Evolutionary conservation across 768 basidiomycete genomes (phyloP).

Genomic region (Russula abietina): DNA sequence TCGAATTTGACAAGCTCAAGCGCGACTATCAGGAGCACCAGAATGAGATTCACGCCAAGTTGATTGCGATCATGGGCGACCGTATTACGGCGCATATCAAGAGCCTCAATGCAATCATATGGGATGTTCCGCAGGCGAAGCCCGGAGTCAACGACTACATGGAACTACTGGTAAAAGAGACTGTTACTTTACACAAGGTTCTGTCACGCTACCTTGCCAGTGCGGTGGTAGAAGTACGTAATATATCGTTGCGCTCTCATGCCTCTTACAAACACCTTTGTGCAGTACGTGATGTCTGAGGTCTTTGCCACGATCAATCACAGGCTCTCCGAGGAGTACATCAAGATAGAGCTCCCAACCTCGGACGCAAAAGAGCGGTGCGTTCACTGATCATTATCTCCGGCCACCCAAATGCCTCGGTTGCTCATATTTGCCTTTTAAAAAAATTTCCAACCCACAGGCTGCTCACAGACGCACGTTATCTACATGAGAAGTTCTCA

Average conservation of each 20-base stretch:
- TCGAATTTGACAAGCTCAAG: constrained; percentile 98
- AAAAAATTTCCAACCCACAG: constrained; percentile 45
- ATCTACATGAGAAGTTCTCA: constrained; percentile 69
- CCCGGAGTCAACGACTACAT: constrained; percentile 84
- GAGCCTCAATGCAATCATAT: constrained; percentile 72
- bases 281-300: constrained; percentile 87
- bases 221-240: constrained; percentile 74
- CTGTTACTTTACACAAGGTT: constrained; percentile 92
- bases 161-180: constrained; percentile 90
- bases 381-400: constrained; percentile 27
- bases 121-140: constrained; percentile 57
- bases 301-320: constrained; percentile 92
- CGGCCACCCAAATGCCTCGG: background rate
- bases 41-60: constrained; percentile 95
- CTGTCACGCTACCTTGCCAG: constrained; percentile 81
- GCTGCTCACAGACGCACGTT: constrained; percentile 72
- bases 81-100: constrained; percentile 80
- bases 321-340: constrained; percentile 81
- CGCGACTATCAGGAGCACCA: constrained; percentile 99
- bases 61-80: constrained; percentile 98
- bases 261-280: constrained; percentile 5
- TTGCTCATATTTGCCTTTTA: constrained; percentile 8
- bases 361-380: constrained; percentile 84
- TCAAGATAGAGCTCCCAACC: constrained; percentile 72
- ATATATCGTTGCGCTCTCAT: background rate